Conservation (phyloP, 2,329 filamentous ascomycete species). For the Neophaeococcomyces mojaviensis region DNA sequence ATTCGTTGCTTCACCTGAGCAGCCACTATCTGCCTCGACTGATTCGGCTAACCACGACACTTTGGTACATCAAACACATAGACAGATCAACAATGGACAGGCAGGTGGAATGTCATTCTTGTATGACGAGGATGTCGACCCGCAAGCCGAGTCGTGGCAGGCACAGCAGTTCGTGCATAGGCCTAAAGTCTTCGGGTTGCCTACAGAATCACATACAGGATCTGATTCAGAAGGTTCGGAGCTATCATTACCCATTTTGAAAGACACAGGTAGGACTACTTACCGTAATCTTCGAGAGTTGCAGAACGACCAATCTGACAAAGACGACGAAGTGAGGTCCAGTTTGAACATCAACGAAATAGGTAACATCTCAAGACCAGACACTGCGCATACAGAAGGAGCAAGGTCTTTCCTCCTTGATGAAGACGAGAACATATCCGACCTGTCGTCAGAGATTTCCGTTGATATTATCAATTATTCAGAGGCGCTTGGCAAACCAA, state of each 20-base stretch:
- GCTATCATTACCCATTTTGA: constrained; percentile 67
- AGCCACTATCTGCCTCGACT: not conserved
- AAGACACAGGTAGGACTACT: constrained; percentile 28
- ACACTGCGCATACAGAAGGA: constrained; percentile 23
- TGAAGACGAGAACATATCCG: constrained; percentile 49
- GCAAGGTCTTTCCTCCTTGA: constrained; percentile 43
- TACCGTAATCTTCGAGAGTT: not conserved
- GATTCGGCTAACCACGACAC: not conserved
- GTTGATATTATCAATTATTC: constrained; percentile 42
- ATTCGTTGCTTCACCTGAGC: not conserved
- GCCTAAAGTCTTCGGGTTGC: constrained; percentile 28
- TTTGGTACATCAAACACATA: not conserved
- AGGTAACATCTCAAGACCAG: constrained; percentile 18
- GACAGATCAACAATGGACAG: not conserved
- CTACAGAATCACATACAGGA: constrained; percentile 38
- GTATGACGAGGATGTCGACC: constrained; percentile 4
- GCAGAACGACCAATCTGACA: not conserved
- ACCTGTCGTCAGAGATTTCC: constrained; percentile 45
- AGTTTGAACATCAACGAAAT: not conserved
- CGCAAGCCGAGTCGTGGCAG: not conserved
- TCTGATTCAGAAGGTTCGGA: constrained; percentile 63
- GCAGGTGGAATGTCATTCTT: constrained; percentile 1
- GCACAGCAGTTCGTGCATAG: constrained; percentile 10
- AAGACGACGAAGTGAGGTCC: constrained; percentile 24
- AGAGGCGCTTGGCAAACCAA: constrained; percentile 29